Percentiles rank a stretch among this genome's conserved stretches.
Conservation (phyloP, 805 yeast species). For the Cephaloascus fragrans region DNA sequence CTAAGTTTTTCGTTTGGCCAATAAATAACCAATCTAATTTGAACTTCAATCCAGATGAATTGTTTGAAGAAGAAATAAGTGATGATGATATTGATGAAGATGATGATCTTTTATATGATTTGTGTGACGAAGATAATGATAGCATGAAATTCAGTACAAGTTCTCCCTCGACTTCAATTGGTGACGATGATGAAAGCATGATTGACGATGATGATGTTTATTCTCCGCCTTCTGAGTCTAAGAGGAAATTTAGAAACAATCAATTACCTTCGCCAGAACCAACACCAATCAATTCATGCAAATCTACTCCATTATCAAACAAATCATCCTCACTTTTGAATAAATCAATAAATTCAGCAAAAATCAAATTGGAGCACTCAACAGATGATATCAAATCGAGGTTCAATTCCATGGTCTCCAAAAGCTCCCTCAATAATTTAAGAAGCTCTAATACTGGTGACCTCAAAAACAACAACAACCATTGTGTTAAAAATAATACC, state of each 20-base stretch:
- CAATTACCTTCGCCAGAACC: slow-evolving; percentile 1
- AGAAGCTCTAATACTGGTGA: too few relatives aligned
- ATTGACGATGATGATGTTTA: slow-evolving; percentile 7
- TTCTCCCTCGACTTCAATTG: slow-evolving; percentile 1
- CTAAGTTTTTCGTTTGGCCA: slow-evolving; percentile 6
- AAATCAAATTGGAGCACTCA: too few relatives aligned
- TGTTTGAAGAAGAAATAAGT: slow-evolving; percentile 2
- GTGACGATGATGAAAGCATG: slow-evolving; percentile 5
- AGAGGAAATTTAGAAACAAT: slow-evolving; percentile 1
- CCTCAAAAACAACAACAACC: too few relatives aligned
- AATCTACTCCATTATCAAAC: not conserved
- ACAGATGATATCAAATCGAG: too few relatives aligned
- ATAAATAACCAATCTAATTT: slow-evolving; percentile 1
- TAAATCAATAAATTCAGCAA: too few relatives aligned
- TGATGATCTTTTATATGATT: slow-evolving; percentile 29
- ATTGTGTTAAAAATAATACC: too few relatives aligned
- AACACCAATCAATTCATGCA: slow-evolving; percentile 1
- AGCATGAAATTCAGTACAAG: slow-evolving; percentile 24
- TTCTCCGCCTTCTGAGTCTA: slow-evolving; percentile 3
- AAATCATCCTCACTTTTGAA: too few relatives aligned
- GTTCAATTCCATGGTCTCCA: too few relatives aligned
- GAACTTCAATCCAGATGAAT: slow-evolving; percentile 5
- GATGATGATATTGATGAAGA: slow-evolving; percentile 28
- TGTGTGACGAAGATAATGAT: slow-evolving; percentile 26
- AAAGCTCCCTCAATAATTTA: too few relatives aligned